phyloP scores from a whole-genome alignment of 371 early-diverging fungal species.

The Lichtheimia ornata region DNA sequence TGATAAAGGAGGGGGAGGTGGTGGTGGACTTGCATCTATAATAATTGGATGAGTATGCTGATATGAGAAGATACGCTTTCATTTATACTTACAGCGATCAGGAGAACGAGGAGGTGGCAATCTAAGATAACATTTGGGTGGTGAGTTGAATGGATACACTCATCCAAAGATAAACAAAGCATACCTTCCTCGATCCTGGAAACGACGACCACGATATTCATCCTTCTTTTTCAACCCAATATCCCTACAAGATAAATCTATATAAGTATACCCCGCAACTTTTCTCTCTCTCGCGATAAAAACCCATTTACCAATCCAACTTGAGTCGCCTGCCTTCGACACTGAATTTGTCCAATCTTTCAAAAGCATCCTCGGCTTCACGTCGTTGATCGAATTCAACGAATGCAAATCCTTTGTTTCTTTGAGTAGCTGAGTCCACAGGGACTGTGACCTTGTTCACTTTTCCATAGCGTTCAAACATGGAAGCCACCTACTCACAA shows the following conservation, averaged over 20 bases:
- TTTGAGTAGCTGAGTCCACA: slow-evolving; percentile 67
- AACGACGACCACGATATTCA: slow-evolving; percentile 28
- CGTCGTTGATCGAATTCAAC: slow-evolving; percentile 76
- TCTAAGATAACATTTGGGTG: no score
- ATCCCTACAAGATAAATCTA: slow-evolving; percentile 48
- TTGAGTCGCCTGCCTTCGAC: slow-evolving; percentile 76
- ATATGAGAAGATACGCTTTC: no score
- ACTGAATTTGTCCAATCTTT: slow-evolving; percentile 69
- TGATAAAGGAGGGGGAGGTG: background rate
- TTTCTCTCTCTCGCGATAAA: background rate
- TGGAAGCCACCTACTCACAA: slow-evolving; percentile 43
- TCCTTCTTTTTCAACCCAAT: slow-evolving; percentile 74
- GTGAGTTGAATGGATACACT: no score
- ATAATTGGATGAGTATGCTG: no score
- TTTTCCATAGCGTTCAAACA: slow-evolving; percentile 78
- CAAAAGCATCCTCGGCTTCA: slow-evolving; percentile 78
- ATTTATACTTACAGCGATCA: background rate
- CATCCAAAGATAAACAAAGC: no score
- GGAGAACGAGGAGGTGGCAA: background rate
- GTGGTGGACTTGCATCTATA: no score
- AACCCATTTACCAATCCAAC: slow-evolving; percentile 65
- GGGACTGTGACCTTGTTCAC: slow-evolving; percentile 70
- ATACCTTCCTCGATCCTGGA: slow-evolving; percentile 25
- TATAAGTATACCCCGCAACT: background rate
- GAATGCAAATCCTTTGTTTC: slow-evolving; percentile 86